Evolutionary conservation across 805 yeast genomes (phyloP), one percentile per base, ranked within the genome.

Genomic region (Priceomyces fermenticarens): DNA sequence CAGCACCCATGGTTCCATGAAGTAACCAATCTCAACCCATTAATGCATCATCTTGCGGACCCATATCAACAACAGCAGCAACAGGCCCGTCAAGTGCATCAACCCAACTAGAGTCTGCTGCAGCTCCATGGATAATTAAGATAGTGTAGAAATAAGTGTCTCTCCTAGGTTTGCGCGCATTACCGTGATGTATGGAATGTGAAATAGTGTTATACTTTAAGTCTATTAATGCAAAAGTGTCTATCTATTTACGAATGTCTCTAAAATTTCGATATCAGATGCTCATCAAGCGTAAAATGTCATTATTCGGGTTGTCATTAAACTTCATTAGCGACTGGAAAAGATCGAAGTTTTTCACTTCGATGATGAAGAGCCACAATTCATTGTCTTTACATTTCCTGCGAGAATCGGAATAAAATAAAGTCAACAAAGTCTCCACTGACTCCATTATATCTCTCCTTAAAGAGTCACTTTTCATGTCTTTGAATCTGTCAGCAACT

Each of bases 1-100:
- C 81, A 78, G 46, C 83, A 84, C 57, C 85, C 88, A 9, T 81
- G 95, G 95, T 87, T 88, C 58, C 83, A 81, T 41, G 95, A 88
- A 52, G 82, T 77, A 44, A 72, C 80, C 42, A 65, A 62, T 44
- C 72, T 73, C 3, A 54, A 49, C 29, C 38, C 38, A 8, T 46
- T 60, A 42, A 54, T 62, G 50, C 65, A 56, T 40, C 62, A 51
- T 23, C 47, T 67, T 45, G 44, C 54, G 11, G 68, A 65, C 34
- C 69, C 68, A 6, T 63, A 60, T 45, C 58, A 49, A 37, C 63
- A 60, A 31, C 57, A 54, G 27, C 56, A 48, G 29, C 60, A 55
- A 32, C 49, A 48, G 25, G 51, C 45, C 20, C 54, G 44, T 27
- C 55, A 51, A 20, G 25, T 20, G 7, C 52, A 49, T 6, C 57